Conservation (phyloP, 1,139 yeast genomes). For the Yamadazyma pseudoaaseri region DNA sequence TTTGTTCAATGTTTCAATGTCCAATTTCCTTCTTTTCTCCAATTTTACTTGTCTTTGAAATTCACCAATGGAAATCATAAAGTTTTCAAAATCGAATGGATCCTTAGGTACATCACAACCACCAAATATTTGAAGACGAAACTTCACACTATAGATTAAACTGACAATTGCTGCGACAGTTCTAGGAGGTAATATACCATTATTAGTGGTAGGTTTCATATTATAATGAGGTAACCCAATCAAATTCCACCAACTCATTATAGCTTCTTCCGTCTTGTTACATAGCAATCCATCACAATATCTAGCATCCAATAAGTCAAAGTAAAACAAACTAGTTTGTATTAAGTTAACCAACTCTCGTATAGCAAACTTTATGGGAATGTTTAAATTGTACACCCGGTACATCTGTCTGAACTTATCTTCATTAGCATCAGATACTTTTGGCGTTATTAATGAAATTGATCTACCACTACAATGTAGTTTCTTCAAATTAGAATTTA, state of each 20-base stretch:
- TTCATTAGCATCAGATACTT: slow-evolving; percentile 74
- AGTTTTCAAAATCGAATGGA: slow-evolving; percentile 73
- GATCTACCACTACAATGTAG: slow-evolving; percentile 86
- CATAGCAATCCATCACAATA: slow-evolving; percentile 86
- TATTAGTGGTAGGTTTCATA: slow-evolving; percentile 42
- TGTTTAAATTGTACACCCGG: slow-evolving; percentile 44
- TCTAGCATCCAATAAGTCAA: slow-evolving; percentile 64
- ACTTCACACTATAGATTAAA: slow-evolving; percentile 62
- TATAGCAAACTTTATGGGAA: slow-evolving; percentile 66
- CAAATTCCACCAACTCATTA: slow-evolving; percentile 77
- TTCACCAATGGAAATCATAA: slow-evolving; percentile 59
- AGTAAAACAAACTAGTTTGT: slow-evolving; percentile 77
- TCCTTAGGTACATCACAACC: slow-evolving; percentile 84
- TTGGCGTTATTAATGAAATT: slow-evolving; percentile 57
- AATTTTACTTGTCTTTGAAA: slow-evolving; percentile 60
- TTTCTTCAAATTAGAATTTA: slow-evolving; percentile 75
- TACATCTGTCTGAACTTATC: slow-evolving; percentile 82
- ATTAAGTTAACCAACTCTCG: slow-evolving; percentile 70
- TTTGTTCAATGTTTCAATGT: slow-evolving; percentile 59
- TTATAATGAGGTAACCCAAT: slow-evolving; percentile 66
- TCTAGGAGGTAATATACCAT: slow-evolving; percentile 61
- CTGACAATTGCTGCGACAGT: slow-evolving; percentile 65
- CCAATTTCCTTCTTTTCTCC: slow-evolving; percentile 57
- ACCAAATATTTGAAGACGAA: slow-evolving; percentile 64
- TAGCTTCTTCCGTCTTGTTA: slow-evolving; percentile 69